Evolutionary conservation across 2,329 filamentous ascomycete genomes (phyloP), one percentile per base, ranked within the genome.

Genomic region (Tolypocladium paradoxum): DNA sequence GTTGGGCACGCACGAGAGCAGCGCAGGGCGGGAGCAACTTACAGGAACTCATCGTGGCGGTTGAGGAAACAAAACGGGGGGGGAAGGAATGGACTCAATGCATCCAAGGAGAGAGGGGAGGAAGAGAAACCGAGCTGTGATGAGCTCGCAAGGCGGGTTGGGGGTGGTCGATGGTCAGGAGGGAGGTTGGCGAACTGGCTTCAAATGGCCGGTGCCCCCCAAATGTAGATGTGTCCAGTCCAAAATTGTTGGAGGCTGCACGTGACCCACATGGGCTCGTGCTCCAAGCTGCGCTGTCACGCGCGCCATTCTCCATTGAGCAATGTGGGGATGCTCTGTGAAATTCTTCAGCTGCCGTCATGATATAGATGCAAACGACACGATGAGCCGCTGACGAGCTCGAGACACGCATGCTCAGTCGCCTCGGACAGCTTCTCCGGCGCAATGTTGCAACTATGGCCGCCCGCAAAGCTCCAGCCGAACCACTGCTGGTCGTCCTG

Each of bases 401-500:
- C 27, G 7, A 31, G 53, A 50, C 45, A 51, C 51, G 46, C 48
- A 70, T 69, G 66, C 52, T 65, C 31, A 57, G 56, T 49, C 58
- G 61, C 53, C 53, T 63, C 50, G 53, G 60, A 40, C 52, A 53
- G 20, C 27, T 62, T 20, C 52, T 64, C 46, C 55, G 63, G 59
- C 68, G 68, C 53, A 62, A 69, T 72, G 67, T 65, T 57, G 58
- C 65, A 53, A 64, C 61, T 59, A 78, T 78, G 73, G 61, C 70
- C 46, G 52, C 62, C 52, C 56, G 54, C 54, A 67, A 60, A 57
- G 61, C 67, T 53, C 77, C 77, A 20, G 62, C 65, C 49, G 65
- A 76, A 62, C 87, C 90, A 27, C 73, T 96, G 57, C 77, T 97
- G 62, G 84, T 89, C 49, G 80, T 97, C 56, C 77, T 96, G 49